Conservation (phyloP, 177 flowering plant species). For the Vitis hybrid region DNA sequence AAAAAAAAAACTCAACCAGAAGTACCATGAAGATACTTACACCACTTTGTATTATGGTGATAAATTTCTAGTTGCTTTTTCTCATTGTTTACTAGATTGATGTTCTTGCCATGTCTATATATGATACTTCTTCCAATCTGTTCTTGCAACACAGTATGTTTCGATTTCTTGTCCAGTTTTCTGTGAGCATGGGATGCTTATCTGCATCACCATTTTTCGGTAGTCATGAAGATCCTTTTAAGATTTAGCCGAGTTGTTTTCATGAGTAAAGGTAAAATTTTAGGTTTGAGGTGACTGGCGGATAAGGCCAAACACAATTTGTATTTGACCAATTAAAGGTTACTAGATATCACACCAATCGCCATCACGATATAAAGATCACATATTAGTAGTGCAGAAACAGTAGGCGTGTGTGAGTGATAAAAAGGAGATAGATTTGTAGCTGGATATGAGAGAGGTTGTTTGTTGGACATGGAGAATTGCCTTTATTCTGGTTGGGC, state of each 20-base stretch:
- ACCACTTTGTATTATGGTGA: no score
- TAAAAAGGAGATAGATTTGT: conserved; percentile 5
- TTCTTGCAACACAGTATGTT: no score
- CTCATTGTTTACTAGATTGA: no score
- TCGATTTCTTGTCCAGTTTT: no score
- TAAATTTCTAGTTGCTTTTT: no score
- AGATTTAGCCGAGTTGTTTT: background rate
- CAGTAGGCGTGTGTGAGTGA: conserved; percentile 7
- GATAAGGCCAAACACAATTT: conserved; percentile 23
- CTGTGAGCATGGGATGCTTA: no score
- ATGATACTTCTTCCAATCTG: no score
- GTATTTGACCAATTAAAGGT: conserved; percentile 24
- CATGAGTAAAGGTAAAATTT: background rate
- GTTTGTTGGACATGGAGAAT: conserved; percentile 26
- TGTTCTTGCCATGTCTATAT: no score
- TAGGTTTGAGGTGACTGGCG: conserved; percentile 16
- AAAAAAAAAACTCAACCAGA: no score
- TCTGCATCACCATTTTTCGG: no score
- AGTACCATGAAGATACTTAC: no score
- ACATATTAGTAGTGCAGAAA: conserved; percentile 21
- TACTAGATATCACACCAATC: conserved; percentile 32
- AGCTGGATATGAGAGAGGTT: background rate
- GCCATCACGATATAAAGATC: conserved; percentile 23
- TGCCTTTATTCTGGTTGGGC: conserved; percentile 20
- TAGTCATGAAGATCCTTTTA: background rate